These are phyloP conservation scores for Nicotiana undulata DNA, from an alignment of 257 asterid species.

Conservation along the genomic window DNA sequence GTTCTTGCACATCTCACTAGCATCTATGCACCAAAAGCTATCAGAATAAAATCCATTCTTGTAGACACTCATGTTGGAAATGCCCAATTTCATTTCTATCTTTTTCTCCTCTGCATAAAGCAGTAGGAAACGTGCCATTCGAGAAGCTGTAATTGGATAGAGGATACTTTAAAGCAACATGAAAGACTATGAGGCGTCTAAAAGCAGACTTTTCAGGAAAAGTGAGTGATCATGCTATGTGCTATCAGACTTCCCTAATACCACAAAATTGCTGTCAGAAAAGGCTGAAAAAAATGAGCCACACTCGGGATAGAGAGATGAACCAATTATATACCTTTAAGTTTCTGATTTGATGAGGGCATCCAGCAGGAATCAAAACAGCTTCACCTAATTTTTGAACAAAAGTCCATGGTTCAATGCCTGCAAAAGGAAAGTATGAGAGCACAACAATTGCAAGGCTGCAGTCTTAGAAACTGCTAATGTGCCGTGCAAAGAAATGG, in stretches of 20 bases:
- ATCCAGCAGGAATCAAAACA: slow-evolving; percentile 39
- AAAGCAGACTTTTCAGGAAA: not conserved
- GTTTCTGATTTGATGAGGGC: slow-evolving; percentile 48
- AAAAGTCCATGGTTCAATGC: slow-evolving; percentile 47
- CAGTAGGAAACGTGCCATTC: not conserved
- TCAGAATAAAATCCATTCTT: not conserved
- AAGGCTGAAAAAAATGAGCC: not conserved
- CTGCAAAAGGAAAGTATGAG: slow-evolving; percentile 11
- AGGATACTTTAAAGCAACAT: not conserved
- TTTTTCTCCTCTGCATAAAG: not conserved
- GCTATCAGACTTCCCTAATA: not conserved
- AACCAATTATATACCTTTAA: slow-evolving; percentile 28
- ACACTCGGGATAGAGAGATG: not conserved
- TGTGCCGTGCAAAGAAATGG: not conserved
- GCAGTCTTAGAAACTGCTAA: not conserved
- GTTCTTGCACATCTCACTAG: not conserved
- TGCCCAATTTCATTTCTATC: not conserved
- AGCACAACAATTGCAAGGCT: not conserved
- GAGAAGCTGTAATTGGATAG: not conserved
- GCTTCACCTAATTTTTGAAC: slow-evolving; percentile 43
- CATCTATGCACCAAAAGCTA: not conserved
- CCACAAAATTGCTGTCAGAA: not conserved
- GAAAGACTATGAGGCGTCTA: not conserved
- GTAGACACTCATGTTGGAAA: not conserved
- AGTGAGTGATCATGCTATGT: not conserved